Percentiles rank a stretch among this genome's conserved stretches.
These are phyloP conservation scores for Annulohypoxylon truncatum DNA, from an alignment of 2,329 filamentous ascomycete species.

Conservation along the genomic window DNA sequence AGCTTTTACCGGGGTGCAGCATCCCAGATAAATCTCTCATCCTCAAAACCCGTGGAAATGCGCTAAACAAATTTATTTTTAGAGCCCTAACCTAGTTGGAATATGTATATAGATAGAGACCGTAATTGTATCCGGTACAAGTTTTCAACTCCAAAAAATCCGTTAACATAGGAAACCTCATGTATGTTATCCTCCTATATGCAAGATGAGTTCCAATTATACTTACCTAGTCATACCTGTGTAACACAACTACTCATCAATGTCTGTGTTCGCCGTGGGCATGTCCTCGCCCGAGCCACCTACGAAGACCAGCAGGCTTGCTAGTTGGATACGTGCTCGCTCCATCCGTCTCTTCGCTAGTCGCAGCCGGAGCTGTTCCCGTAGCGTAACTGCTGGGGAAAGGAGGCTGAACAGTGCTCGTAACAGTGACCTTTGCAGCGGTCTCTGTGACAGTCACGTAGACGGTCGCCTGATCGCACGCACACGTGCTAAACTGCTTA, in stretches of 20 bases:
- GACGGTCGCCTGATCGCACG: conserved; percentile 44
- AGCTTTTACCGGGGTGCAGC: background rate
- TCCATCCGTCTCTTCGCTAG: conserved; percentile 17
- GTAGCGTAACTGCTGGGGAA: conserved; percentile 41
- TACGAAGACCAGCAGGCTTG: conserved; percentile 33
- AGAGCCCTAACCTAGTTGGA: background rate
- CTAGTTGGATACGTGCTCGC: conserved; percentile 14
- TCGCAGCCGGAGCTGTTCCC: conserved; percentile 28
- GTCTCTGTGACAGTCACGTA: conserved; percentile 42
- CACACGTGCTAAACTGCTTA: conserved; percentile 24
- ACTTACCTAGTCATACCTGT: background rate
- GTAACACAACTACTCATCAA: background rate
- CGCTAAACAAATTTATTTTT: background rate
- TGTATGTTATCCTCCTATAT: background rate
- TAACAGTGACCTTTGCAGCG: conserved; percentile 39
- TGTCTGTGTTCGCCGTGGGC: conserved; percentile 36
- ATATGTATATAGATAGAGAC: conserved; percentile 3
- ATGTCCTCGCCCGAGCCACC: conserved; percentile 42
- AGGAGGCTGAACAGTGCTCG: conserved; percentile 46
- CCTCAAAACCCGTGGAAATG: background rate
- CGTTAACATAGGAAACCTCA: background rate
- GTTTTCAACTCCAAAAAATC: background rate
- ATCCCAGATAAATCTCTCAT: background rate
- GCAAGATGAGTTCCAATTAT: background rate
- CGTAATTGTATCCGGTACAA: conserved; percentile 1